phyloP scores from a whole-genome alignment of 257 asterid species.

The Cordia subcordata region DNA sequence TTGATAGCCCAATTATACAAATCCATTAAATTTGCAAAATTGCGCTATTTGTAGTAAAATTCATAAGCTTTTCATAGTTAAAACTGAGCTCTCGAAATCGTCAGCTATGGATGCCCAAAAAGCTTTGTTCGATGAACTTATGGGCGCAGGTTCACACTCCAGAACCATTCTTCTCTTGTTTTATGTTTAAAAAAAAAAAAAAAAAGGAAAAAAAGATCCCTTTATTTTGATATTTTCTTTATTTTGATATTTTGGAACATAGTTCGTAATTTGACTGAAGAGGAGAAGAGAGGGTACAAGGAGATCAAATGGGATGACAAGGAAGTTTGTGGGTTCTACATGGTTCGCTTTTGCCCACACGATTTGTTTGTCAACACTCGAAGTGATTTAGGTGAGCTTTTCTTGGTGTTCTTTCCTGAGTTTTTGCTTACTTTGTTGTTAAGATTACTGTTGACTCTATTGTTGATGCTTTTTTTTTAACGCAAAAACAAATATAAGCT shows the following conservation, averaged over 20 bases:
- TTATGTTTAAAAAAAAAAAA: too few relatives aligned
- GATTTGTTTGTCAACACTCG: conserved; percentile 93
- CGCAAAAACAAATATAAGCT: neutral
- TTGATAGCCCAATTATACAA: neutral
- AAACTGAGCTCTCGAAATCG: neutral
- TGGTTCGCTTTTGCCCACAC: conserved; percentile 97
- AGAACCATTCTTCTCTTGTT: neutral
- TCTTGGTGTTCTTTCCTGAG: conserved; percentile 1
- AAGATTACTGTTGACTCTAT: neutral
- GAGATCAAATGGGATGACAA: conserved; percentile 93
- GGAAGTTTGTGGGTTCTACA: conserved; percentile 83
- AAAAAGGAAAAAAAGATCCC: too few relatives aligned
- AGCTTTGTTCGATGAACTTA: conserved; percentile 31
- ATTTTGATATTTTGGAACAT: conserved; percentile 3
- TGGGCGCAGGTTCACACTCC: conserved; percentile 14
- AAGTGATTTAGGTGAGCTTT: conserved; percentile 75
- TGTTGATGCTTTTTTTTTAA: neutral
- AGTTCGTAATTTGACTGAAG: conserved; percentile 96
- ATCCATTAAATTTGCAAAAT: neutral
- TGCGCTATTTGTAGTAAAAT: neutral
- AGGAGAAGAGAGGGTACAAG: conserved; percentile 78
- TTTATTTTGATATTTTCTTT: neutral
- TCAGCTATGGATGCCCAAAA: conserved; percentile 27
- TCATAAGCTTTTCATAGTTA: neutral
- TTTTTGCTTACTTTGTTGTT: conserved; percentile 1